Conservation (phyloP, 1,139 yeast genomes). For the Casaregolazyma lundiana region DNA sequence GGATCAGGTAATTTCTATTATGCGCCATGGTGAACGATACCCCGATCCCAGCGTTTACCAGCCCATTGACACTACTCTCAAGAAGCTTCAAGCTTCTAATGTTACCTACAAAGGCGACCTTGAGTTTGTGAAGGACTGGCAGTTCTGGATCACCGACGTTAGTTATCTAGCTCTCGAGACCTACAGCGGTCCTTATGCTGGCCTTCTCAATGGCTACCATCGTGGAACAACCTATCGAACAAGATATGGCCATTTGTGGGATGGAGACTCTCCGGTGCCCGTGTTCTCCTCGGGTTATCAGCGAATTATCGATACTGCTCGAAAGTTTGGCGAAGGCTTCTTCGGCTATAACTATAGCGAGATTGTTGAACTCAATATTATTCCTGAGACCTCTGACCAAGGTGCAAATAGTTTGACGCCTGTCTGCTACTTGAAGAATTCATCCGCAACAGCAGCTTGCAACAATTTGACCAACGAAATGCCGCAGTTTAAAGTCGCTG, state of each 20-base stretch:
- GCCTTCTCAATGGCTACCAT: constrained; percentile 29
- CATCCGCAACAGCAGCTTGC: constrained; percentile 3
- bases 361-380: constrained; percentile 34
- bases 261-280: constrained; percentile 33
- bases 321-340: constrained; percentile 41
- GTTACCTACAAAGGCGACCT: constrained; percentile 33
- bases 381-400: constrained; percentile 34
- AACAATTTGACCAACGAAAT: constrained; percentile 9
- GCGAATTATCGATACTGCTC: constrained; percentile 39
- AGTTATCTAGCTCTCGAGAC: constrained; percentile 29
- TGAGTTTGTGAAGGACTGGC: constrained; percentile 38
- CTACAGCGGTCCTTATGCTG: constrained; percentile 35
- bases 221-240: constrained; percentile 34
- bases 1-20: constrained; percentile 60
- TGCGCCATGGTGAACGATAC: constrained; percentile 74
- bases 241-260: constrained; percentile 37
- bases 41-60: constrained; percentile 36
- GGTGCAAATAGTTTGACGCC: constrained; percentile 44
- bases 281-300: constrained; percentile 39
- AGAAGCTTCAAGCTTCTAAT: constrained; percentile 19
- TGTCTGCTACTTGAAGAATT: constrained; percentile 19
- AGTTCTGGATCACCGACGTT: constrained; percentile 30
- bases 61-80: constrained; percentile 17
- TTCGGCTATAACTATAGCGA: constrained; percentile 36
- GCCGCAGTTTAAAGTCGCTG: constrained; percentile 36